phyloP scores from a whole-genome alignment of 2,329 filamentous ascomycete genomes.

The Fusarium agapanthi region DNA sequence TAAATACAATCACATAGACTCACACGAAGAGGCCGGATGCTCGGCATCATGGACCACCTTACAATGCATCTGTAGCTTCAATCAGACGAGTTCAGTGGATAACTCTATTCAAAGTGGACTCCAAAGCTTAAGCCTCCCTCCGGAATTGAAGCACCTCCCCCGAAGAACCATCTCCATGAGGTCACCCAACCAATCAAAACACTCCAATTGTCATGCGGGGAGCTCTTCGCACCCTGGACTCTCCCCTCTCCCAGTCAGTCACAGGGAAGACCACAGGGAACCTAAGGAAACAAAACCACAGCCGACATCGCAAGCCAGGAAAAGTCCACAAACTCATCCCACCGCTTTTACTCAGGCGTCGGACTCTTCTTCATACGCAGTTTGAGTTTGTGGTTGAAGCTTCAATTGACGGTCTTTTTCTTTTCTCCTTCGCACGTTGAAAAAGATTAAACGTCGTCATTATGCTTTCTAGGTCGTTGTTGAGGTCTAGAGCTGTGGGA shows the following conservation, averaged over 20 bases:
- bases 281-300: constrained; percentile 19
- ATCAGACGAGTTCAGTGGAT: constrained; percentile 8
- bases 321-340: constrained; percentile 28
- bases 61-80: background rate
- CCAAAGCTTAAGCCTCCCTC: constrained; percentile 2
- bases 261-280: constrained; percentile 50
- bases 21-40: background rate
- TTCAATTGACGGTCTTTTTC: constrained; percentile 33
- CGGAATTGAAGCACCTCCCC: constrained; percentile 32
- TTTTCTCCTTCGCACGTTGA: background rate
- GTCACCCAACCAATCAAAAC: constrained; percentile 31
- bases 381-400: constrained; percentile 13
- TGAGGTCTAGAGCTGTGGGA: constrained; percentile 43
- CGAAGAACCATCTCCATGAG: constrained; percentile 12
- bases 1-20: background rate
- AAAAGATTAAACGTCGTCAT: constrained; percentile 12
- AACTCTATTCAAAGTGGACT: constrained; percentile 7
- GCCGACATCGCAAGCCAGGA: constrained; percentile 44
- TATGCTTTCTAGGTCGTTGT: constrained; percentile 44
- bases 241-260: constrained; percentile 38
- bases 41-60: background rate
- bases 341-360: constrained; percentile 4
- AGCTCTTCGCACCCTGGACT: constrained; percentile 21
- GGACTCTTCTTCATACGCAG: constrained; percentile 7
- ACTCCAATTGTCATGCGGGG: constrained; percentile 43